phyloP scores from a whole-genome alignment of 2,329 filamentous ascomycete genomes.

The Pyrenochaeta sp. region DNA sequence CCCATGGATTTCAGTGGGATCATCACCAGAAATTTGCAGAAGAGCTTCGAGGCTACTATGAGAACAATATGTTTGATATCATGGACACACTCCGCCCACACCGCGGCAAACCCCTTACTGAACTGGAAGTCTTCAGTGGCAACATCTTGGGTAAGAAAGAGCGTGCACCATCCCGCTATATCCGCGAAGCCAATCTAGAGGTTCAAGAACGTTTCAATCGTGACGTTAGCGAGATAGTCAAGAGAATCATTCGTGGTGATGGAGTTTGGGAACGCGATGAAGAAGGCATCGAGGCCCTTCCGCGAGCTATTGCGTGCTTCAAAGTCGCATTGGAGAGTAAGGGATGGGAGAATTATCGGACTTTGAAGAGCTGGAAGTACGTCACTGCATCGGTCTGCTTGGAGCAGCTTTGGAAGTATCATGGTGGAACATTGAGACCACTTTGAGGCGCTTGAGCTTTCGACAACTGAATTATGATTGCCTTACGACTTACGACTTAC shows the following conservation, averaged over 20 bases:
- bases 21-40: conserved; percentile 52
- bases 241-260: conserved; percentile 55
- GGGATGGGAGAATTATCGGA: conserved; percentile 36
- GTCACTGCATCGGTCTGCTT: conserved; percentile 61
- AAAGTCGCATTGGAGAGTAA: conserved; percentile 51
- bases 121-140: conserved; percentile 62
- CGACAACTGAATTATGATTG: not conserved
- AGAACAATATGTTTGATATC: conserved; percentile 59
- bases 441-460: not conserved
- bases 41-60: conserved; percentile 59
- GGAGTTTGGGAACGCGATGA: conserved; percentile 34
- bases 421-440: not conserved
- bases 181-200: conserved; percentile 39
- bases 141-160: conserved; percentile 63
- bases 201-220: conserved; percentile 53
- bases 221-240: conserved; percentile 54
- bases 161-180: conserved; percentile 43
- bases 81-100: conserved; percentile 52
- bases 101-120: conserved; percentile 38
- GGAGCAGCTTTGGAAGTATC: conserved; percentile 55
- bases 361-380: conserved; percentile 62
- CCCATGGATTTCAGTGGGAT: conserved; percentile 52
- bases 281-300: conserved; percentile 52
- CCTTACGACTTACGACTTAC: not conserved
- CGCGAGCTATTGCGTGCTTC: conserved; percentile 61